phyloP scores from a whole-genome alignment of 2,329 filamentous ascomycete genomes.

The Cladobotryum protrusum region DNA sequence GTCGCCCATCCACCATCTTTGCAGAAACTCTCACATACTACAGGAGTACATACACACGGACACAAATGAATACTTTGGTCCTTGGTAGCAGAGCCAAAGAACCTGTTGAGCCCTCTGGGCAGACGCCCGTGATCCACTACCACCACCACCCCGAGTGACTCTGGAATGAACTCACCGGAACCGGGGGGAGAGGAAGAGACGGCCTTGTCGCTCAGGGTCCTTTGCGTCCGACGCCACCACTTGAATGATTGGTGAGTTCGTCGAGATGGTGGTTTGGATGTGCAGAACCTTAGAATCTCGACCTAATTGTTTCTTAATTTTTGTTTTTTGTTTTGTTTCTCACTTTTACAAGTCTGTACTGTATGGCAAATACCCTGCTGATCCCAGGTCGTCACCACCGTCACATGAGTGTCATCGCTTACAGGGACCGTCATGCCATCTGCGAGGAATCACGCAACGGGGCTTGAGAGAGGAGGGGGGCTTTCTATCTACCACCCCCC shows the following conservation, averaged over 20 bases:
- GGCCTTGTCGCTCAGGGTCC: slow-evolving; percentile 8
- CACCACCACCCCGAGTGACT: no score
- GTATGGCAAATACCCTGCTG: slow-evolving; percentile 3
- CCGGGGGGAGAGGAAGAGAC: background rate
- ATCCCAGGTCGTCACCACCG: slow-evolving; percentile 6
- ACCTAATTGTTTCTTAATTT: no score
- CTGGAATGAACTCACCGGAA: slow-evolving; percentile 5
- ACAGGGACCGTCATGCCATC: background rate
- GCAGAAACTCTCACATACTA: background rate
- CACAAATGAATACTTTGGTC: no score
- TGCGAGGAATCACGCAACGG: background rate
- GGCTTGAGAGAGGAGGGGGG: background rate
- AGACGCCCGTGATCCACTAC: background rate
- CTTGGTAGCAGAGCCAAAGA: no score
- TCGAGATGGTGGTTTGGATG: background rate
- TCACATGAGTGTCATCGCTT: slow-evolving; percentile 8
- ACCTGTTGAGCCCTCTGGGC: background rate
- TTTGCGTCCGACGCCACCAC: slow-evolving; percentile 4
- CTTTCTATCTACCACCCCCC: background rate
- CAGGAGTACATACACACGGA: background rate
- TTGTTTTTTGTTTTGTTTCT: no score
- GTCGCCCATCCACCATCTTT: background rate
- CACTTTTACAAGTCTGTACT: background rate
- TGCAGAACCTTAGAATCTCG: background rate
- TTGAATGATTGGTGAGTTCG: background rate